phyloP scores from a whole-genome alignment of 2,329 filamentous ascomycete species.

The Simplicillium aogashimaense region DNA sequence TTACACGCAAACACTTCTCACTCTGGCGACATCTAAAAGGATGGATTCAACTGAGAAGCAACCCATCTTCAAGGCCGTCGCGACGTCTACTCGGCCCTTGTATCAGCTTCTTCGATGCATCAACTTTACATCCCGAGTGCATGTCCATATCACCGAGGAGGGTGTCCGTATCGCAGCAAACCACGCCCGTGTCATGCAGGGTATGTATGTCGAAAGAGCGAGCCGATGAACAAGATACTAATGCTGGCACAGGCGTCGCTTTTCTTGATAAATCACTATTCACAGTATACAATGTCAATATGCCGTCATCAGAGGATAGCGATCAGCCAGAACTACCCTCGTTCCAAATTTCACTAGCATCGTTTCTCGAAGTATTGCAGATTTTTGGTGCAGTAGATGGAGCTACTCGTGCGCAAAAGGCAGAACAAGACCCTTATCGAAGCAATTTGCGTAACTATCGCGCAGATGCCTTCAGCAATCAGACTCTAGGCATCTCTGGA shows the following conservation, averaged over 20 bases:
- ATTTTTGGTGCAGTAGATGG: conserved; percentile 84
- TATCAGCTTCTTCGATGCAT: conserved; percentile 53
- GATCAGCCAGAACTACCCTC: conserved; percentile 42
- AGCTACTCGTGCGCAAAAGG: conserved; percentile 44
- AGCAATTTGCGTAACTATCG: conserved; percentile 53
- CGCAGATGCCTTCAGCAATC: conserved; percentile 71
- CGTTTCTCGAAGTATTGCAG: conserved; percentile 86
- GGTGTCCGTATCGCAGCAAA: conserved; percentile 84
- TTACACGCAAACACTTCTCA: conserved; percentile 7
- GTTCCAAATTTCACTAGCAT: conserved; percentile 80
- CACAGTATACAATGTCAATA: conserved; percentile 68
- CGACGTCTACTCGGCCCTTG: conserved; percentile 67
- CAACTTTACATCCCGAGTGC: conserved; percentile 46
- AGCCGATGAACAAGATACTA: conserved; percentile 3
- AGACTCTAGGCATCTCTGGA: conserved; percentile 72
- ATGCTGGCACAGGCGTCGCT: conserved; percentile 33
- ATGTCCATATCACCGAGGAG: conserved; percentile 69
- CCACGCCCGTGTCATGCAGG: conserved; percentile 85
- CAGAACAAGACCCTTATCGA: conserved; percentile 49
- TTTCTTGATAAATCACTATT: conserved; percentile 88
- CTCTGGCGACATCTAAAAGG: conserved; percentile 1
- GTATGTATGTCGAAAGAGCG: conserved; percentile 30
- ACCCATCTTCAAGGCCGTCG: conserved; percentile 63
- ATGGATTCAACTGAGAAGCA: conserved; percentile 22
- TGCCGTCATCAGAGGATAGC: conserved; percentile 24